Evolutionary conservation across 192 early-diverging fungal species (phyloP).

Genomic region (Rhizophagus clarus): DNA sequence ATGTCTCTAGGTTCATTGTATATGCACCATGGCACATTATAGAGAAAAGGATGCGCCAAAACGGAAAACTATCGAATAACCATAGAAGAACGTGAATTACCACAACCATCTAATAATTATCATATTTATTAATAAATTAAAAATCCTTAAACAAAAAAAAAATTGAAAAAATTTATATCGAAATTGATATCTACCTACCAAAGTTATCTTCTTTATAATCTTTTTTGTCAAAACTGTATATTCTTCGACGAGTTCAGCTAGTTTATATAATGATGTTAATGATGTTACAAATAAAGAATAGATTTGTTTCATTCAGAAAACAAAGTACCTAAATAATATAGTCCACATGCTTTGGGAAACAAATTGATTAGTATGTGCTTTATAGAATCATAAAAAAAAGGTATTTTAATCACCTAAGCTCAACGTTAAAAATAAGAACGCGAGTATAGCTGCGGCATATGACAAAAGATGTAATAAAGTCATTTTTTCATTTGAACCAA

Average conservation of each 20-base stretch:
- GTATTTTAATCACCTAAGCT: conserved; percentile 50
- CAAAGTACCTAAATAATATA: conserved; percentile 69
- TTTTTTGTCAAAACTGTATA: conserved; percentile 78
- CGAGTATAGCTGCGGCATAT: conserved; percentile 51
- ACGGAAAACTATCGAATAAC: conserved; percentile 80
- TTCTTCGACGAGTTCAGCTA: conserved; percentile 63
- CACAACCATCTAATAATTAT: conserved; percentile 55
- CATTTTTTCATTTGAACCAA: neutral
- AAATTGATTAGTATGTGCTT: neutral
- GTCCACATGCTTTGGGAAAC: conserved; percentile 67
- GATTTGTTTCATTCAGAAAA: neutral
- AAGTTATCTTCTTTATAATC: conserved; percentile 66
- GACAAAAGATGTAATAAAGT: conserved; percentile 43
- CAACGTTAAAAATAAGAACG: conserved; percentile 57
- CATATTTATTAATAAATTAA: no score
- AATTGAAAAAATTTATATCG: neutral
- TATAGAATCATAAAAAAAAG: neutral
- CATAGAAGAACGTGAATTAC: conserved; percentile 70
- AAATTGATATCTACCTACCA: conserved; percentile 39
- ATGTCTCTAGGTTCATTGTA: conserved; percentile 73
- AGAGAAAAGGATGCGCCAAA: conserved; percentile 69
- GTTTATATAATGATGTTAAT: neutral
- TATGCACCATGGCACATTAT: conserved; percentile 80
- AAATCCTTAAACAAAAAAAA: neutral
- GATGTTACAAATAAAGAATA: neutral